Evolutionary conservation across 164 flowering plant genomes (phyloP).

Genomic region (Vitis rotundifolia): DNA sequence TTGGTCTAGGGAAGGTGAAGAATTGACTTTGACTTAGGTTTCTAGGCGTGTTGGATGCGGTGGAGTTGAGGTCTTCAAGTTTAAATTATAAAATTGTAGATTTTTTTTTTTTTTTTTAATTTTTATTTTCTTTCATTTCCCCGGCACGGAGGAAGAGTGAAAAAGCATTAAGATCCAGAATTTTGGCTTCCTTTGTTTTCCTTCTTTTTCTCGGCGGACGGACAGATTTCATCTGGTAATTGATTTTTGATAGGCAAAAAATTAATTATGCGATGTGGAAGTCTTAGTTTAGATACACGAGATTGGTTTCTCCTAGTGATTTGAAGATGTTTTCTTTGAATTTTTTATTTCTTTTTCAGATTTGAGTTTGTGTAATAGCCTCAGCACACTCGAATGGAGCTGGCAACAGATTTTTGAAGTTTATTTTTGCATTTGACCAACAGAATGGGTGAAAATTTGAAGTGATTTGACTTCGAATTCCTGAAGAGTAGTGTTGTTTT

Average conservation of each 20-base stretch:
- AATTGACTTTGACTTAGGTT: neutral
- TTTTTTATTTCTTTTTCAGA: slow-evolving; percentile 13
- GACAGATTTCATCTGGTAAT: neutral
- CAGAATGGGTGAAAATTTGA: neutral
- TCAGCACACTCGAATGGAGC: neutral
- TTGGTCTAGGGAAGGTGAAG: neutral
- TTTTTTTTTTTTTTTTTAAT: no score
- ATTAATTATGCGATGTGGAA: neutral
- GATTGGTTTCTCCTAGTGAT: neutral
- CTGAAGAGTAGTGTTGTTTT: neutral
- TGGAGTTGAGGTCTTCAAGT: no score
- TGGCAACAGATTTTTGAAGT: slow-evolving; percentile 8
- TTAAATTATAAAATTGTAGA: no score
- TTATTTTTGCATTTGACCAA: slow-evolving; percentile 6
- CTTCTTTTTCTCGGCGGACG: neutral
- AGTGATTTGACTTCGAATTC: neutral
- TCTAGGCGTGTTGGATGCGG: no score
- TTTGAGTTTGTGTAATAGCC: slow-evolving; percentile 12
- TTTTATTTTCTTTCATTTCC: no score
- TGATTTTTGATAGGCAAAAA: neutral
- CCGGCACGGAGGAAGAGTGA: no score
- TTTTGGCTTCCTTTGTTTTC: no score
- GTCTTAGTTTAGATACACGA: neutral
- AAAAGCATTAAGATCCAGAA: no score
- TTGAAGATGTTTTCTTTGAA: neutral